Conservation (phyloP, 352 stramenopile genomes). For the Albugo laibachii region DNA sequence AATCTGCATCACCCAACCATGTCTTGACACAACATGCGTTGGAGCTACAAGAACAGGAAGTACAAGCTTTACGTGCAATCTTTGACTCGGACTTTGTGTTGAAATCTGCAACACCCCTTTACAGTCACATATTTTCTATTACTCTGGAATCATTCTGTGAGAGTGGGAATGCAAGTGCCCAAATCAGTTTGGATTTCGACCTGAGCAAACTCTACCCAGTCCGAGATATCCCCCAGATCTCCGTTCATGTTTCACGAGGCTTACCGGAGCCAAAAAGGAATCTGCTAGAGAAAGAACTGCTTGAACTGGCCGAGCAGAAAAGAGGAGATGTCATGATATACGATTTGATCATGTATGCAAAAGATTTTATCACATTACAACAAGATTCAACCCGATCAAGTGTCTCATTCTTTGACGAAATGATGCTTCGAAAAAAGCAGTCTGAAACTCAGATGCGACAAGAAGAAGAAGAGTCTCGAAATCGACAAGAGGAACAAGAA, state of each 20-base stretch:
- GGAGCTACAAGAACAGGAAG: slow-evolving; percentile 54
- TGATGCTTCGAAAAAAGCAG: slow-evolving; percentile 66
- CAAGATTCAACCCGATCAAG: slow-evolving; percentile 65
- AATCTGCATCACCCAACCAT: background rate
- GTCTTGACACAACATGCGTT: slow-evolving; percentile 20
- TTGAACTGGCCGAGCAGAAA: slow-evolving; percentile 36
- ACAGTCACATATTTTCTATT: slow-evolving; percentile 70
- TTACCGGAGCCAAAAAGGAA: slow-evolving; percentile 46
- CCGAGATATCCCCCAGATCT: slow-evolving; percentile 35
- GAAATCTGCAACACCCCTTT: slow-evolving; percentile 58
- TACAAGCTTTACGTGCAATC: slow-evolving; percentile 67
- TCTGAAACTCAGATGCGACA: slow-evolving; percentile 29
- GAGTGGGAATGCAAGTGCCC: slow-evolving; percentile 9
- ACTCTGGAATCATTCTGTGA: slow-evolving; percentile 27
- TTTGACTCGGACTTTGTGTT: slow-evolving; percentile 48
- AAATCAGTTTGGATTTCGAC: slow-evolving; percentile 54
- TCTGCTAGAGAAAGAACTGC: slow-evolving; percentile 29
- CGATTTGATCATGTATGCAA: slow-evolving; percentile 63
- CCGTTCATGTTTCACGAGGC: slow-evolving; percentile 42
- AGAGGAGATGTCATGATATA: slow-evolving; percentile 58
- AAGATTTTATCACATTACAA: slow-evolving; percentile 30
- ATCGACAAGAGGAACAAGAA: slow-evolving; percentile 35
- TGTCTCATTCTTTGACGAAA: slow-evolving; percentile 76
- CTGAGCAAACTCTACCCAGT: slow-evolving; percentile 44
- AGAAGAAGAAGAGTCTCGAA: slow-evolving; percentile 25